Evolutionary conservation across 2,329 filamentous ascomycete genomes (phyloP).

Genomic region (Stemphylium lycopersici): DNA sequence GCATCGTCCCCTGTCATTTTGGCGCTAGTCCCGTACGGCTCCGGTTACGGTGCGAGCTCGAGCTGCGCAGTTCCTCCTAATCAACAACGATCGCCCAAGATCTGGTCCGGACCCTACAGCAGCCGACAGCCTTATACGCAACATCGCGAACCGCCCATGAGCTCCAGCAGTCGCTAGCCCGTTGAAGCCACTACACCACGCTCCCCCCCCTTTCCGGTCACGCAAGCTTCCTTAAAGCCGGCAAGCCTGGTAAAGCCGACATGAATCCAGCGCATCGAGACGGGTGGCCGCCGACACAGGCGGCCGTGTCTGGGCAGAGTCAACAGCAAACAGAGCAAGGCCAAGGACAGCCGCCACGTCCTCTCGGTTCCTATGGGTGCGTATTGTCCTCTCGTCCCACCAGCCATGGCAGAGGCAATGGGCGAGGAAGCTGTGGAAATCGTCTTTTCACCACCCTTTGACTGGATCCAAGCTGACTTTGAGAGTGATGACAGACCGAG

Average conservation of each 20-base stretch:
- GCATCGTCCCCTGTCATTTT: slow-evolving; percentile 18
- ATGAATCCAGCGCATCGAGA: slow-evolving; percentile 52
- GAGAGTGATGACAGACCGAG: slow-evolving; percentile 30
- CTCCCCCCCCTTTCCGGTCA: slow-evolving; percentile 8
- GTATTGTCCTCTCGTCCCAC: slow-evolving; percentile 19
- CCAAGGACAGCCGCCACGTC: slow-evolving; percentile 42
- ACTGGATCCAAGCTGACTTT: slow-evolving; percentile 26
- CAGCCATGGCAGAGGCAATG: slow-evolving; percentile 20
- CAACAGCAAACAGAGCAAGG: slow-evolving; percentile 44
- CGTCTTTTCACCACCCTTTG: slow-evolving; percentile 14
- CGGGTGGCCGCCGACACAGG: slow-evolving; percentile 53
- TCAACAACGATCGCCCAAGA: slow-evolving; percentile 27
- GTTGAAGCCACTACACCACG: slow-evolving; percentile 23
- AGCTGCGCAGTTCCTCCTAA: slow-evolving; percentile 34
- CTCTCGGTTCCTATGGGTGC: slow-evolving; percentile 47
- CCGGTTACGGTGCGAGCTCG: slow-evolving; percentile 24
- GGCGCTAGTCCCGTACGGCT: slow-evolving; percentile 20
- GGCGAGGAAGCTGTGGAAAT: slow-evolving; percentile 22
- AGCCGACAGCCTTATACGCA: slow-evolving; percentile 12
- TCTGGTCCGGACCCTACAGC: slow-evolving; percentile 21
- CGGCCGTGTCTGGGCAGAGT: slow-evolving; percentile 55
- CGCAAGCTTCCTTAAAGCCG: slow-evolving; percentile 33
- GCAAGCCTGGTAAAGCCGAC: slow-evolving; percentile 39
- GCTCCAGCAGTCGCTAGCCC: slow-evolving; percentile 16
- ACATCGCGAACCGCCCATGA: slow-evolving; percentile 29